Base-by-base conservation (phyloP, 352 stramenopile genomes). In the Pythium vanterpoolii region DNA sequence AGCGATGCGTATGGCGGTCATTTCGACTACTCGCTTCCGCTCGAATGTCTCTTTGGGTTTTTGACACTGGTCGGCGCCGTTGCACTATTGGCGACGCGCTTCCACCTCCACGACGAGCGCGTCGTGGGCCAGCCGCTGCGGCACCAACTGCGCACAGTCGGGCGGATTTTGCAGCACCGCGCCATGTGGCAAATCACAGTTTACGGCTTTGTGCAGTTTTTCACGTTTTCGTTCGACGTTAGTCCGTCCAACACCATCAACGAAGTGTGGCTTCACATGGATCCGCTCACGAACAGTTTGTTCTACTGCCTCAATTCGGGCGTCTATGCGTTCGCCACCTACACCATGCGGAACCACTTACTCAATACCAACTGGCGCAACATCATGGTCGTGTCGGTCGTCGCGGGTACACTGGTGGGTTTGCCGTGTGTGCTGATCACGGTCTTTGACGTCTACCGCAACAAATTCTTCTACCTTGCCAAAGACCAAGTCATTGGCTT, bases 161-260 rank as follows among this genome's bases (percentile, higher is more conserved):
- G 69, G 67, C 50, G 60, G 5, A 77, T 89, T 48, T 69, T 91
- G 62, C 81, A 80, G 21, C 73, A 82, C 9, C 76, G 77, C 11
- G 76, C 73, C 39, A 87, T 76, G 19, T 93, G 79, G 78, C 81
- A 93, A 65, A 82, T 93, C 40, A 76, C 74, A 3, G 61, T 72
- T 23, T 91, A 88, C 56, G 71, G 74, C 1, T 91, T 93, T 26
- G 62, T 90, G 26, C 79, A 86, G 68, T 87, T 86, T 51, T 51
- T 89, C 38, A 78, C 77, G 9, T 77, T 89, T 4, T 68, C 71
- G 4, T 80, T 90, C 56, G 73, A 87, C 30, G 71, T 77, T 13
- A 73, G 79, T 10, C 64, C 76, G 5, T 74, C 66, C 26, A 84
- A 74, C 45, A 70, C 79, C 5, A 85, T 85, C 36, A 77, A 79